phyloP scores from a whole-genome alignment of 805 yeast species.

The Torulaspora gathmanii region DNA sequence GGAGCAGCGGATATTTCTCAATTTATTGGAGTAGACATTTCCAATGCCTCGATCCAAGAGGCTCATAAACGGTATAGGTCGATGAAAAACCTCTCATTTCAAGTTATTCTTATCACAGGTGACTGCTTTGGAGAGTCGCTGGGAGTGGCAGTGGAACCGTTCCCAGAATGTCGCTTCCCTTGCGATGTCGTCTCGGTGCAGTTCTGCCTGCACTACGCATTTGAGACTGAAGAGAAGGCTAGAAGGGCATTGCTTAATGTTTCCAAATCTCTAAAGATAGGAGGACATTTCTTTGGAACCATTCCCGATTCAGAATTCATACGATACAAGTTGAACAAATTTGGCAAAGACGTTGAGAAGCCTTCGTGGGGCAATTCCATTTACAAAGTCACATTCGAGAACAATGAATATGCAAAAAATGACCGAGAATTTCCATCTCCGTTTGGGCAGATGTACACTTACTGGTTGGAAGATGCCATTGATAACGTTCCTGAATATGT shows the following conservation, averaged over 20 bases:
- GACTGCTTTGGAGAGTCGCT: constrained; percentile 77
- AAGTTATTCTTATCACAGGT: constrained; percentile 83
- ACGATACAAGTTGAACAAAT: constrained; percentile 53
- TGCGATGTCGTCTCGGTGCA: constrained; percentile 87
- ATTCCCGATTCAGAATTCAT: constrained; percentile 89
- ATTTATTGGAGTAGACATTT: constrained; percentile 86
- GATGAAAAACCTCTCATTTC: constrained; percentile 57
- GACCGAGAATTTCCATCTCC: constrained; percentile 70
- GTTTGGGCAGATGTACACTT: constrained; percentile 79
- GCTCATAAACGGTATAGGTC: constrained; percentile 68
- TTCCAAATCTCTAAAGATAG: constrained; percentile 65
- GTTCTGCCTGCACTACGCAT: constrained; percentile 93
- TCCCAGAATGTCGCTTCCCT: constrained; percentile 66
- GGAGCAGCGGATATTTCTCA: constrained; percentile 66
- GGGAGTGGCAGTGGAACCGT: constrained; percentile 61
- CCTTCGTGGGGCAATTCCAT: constrained; percentile 78
- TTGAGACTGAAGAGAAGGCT: constrained; percentile 77
- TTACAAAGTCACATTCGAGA: constrained; percentile 76
- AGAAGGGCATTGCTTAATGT: constrained; percentile 70
- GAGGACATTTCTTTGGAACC: constrained; percentile 90
- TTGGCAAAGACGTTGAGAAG: constrained; percentile 47
- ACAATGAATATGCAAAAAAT: constrained; percentile 56
- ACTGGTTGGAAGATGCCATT: constrained; percentile 84
- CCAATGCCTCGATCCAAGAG: constrained; percentile 81
- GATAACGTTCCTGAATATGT: constrained; percentile 96